phyloP scores from a whole-genome alignment of 805 yeast species.

The Metschnikowia cerradonensis region DNA sequence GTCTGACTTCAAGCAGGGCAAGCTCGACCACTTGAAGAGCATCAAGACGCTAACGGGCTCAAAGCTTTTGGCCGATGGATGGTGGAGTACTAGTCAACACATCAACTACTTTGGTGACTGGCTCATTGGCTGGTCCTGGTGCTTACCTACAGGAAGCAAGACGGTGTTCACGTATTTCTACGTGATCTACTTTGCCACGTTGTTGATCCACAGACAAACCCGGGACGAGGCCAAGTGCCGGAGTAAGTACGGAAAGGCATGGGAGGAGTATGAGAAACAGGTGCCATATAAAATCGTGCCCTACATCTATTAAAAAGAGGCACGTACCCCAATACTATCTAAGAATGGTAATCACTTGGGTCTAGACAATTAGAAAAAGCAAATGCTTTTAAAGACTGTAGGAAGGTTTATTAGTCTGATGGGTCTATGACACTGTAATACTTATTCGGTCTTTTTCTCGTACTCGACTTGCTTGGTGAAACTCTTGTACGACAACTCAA shows the following conservation, averaged over 20 bases:
- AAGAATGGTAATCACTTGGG: neutral
- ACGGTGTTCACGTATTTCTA: slow-evolving; percentile 87
- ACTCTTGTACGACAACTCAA: slow-evolving; percentile 77
- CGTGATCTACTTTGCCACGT: slow-evolving; percentile 72
- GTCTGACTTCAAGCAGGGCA: slow-evolving; percentile 75
- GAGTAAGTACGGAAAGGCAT: slow-evolving; percentile 76
- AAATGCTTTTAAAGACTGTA: no score
- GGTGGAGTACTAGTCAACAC: slow-evolving; percentile 95
- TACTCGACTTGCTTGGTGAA: slow-evolving; percentile 65
- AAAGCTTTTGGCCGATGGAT: slow-evolving; percentile 78
- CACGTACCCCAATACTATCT: no score
- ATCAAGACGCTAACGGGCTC: slow-evolving; percentile 76
- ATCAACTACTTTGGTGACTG: slow-evolving; percentile 95
- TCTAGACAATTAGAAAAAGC: neutral
- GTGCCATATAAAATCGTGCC: slow-evolving; percentile 94
- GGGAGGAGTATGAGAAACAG: slow-evolving; percentile 74
- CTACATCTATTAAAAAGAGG: slow-evolving; percentile 53
- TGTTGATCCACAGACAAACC: slow-evolving; percentile 81
- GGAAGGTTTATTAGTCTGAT: neutral
- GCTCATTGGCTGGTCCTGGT: slow-evolving; percentile 88
- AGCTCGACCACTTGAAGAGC: slow-evolving; percentile 57
- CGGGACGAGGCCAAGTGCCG: slow-evolving; percentile 92
- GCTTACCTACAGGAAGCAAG: slow-evolving; percentile 78
- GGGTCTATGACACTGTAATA: neutral
- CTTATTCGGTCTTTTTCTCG: slow-evolving; percentile 44